Percentiles rank a stretch among this genome's conserved stretches.
These are phyloP conservation scores for Eucalyptus decipiens DNA, from an alignment of 345 rosid species.

Conservation along the genomic window DNA sequence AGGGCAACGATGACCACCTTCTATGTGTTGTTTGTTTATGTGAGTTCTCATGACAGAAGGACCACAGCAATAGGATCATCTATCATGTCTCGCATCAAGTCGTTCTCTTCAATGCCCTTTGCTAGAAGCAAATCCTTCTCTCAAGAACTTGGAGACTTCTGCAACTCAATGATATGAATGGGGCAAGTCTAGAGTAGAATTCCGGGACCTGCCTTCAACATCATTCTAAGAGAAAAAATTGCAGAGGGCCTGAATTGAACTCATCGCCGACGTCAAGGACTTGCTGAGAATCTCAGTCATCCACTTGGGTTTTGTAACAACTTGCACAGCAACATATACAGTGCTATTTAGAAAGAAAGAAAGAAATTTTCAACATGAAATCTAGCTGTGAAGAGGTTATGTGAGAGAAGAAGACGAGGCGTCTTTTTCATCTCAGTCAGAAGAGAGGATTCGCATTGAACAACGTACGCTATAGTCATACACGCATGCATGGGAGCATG, in stretches of 20 bases:
- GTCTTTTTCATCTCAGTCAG: background rate
- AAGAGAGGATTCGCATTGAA: background rate
- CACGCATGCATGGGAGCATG: background rate
- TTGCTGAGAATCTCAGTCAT: background rate
- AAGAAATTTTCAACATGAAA: background rate
- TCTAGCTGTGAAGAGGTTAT: background rate
- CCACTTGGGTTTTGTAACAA: background rate
- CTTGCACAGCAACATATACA: background rate
- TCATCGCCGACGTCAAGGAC: background rate
- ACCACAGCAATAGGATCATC: background rate
- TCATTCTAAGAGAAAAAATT: background rate
- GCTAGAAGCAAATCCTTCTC: background rate
- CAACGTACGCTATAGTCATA: background rate
- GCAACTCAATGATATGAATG: background rate
- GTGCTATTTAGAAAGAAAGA: background rate
- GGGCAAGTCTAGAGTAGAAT: background rate
- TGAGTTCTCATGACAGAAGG: background rate
- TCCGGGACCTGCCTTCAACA: background rate
- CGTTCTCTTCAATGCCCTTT: background rate
- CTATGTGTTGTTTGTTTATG: background rate
- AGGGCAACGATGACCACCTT: background rate
- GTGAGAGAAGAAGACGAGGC: background rate
- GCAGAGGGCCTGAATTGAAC: background rate
- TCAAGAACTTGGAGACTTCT: background rate
- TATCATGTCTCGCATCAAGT: background rate